These are phyloP conservation scores for Fusarium xyrophilum DNA, from an alignment of 2,329 filamentous ascomycete species.

Conservation along the genomic window DNA sequence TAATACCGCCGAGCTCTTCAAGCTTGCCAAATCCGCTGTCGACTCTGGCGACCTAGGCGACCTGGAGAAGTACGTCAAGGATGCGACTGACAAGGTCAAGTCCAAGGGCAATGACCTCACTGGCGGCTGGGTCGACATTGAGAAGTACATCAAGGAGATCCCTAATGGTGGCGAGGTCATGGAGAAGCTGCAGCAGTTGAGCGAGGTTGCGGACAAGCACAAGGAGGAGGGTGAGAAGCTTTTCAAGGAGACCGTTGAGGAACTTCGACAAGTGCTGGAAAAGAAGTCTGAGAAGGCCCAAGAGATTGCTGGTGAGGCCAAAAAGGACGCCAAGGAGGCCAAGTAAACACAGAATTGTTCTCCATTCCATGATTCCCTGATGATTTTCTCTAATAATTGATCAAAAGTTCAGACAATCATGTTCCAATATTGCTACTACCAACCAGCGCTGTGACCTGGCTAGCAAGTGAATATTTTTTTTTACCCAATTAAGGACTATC, in stretches of 20 bases:
- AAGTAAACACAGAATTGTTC: slow-evolving; percentile 43
- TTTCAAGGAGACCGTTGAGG: slow-evolving; percentile 71
- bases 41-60: slow-evolving; percentile 65
- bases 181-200: slow-evolving; percentile 69
- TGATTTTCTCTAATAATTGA: slow-evolving; percentile 20
- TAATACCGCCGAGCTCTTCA: slow-evolving; percentile 68
- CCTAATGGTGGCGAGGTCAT: slow-evolving; percentile 70
- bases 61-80: slow-evolving; percentile 47
- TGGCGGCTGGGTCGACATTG: slow-evolving; percentile 57
- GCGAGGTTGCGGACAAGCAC: slow-evolving; percentile 70
- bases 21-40: slow-evolving; percentile 66
- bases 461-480: background rate
- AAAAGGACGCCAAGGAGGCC: slow-evolving; percentile 56
- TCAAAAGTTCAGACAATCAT: slow-evolving; percentile 4
- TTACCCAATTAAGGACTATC: slow-evolving; percentile 10
- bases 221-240: slow-evolving; percentile 73
- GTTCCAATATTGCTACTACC: background rate
- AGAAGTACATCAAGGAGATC: slow-evolving; percentile 70
- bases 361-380: slow-evolving; percentile 13
- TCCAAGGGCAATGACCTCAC: slow-evolving; percentile 51
- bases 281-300: slow-evolving; percentile 64
- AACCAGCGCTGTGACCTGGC: background rate
- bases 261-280: slow-evolving; percentile 69
- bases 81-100: slow-evolving; percentile 51
- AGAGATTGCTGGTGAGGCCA: slow-evolving; percentile 63